A percentile compares a stretch with the other conserved stretches of the same genome.
Conservation (phyloP, 257 asterid species). For the Lithospermum erythrorhizon region DNA sequence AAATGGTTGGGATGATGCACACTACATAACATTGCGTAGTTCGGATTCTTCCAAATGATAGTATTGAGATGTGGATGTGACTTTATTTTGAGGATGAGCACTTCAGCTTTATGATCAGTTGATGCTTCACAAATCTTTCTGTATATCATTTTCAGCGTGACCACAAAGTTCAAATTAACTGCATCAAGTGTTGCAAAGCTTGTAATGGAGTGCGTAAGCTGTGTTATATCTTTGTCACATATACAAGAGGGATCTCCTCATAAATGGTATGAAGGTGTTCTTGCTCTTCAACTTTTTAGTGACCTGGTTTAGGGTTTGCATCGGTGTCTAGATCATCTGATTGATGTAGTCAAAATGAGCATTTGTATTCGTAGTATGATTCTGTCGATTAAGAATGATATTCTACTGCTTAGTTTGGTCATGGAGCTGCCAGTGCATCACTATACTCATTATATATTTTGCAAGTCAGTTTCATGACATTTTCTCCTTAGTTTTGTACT, state of each 20-base stretch:
- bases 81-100: slow-evolving; percentile 7
- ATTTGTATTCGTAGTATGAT: background rate
- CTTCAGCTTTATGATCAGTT: slow-evolving; percentile 15
- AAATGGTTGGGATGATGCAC: slow-evolving; percentile 46
- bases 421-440: too few relatives aligned
- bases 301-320: background rate
- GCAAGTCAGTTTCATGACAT: too few relatives aligned
- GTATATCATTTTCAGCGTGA: background rate
- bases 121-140: background rate
- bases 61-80: background rate
- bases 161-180: background rate
- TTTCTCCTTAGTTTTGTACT: too few relatives aligned
- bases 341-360: background rate
- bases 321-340: background rate
- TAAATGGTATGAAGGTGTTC: background rate
- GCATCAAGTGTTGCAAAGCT: background rate
- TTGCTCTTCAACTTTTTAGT: background rate
- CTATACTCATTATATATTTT: too few relatives aligned
- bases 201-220: background rate
- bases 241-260: background rate
- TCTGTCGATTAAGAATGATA: too few relatives aligned
- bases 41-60: slow-evolving; percentile 40
- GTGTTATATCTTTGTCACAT: background rate
- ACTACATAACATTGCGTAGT: slow-evolving; percentile 40
- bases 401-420: too few relatives aligned